These are phyloP conservation scores for Scheffersomyces cryptocercus DNA, from an alignment of 1,139 yeast genomes.

Conservation along the genomic window DNA sequence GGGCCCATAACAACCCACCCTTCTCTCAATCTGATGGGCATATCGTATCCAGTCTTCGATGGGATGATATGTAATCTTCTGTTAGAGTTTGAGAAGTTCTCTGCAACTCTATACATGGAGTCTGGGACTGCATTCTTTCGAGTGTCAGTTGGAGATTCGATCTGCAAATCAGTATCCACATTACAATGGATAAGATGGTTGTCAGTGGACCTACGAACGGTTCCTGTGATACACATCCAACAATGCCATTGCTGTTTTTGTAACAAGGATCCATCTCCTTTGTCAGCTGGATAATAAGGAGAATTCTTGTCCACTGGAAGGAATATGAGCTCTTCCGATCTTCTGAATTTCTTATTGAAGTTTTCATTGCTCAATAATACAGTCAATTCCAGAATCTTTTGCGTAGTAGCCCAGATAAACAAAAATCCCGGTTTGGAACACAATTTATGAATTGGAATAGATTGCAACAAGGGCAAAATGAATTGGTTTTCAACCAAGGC, in stretches of 20 bases:
- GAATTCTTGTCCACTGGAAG: slow-evolving; percentile 62
- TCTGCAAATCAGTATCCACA: slow-evolving; percentile 82
- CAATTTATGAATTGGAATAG: slow-evolving; percentile 69
- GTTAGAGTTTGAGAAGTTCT: slow-evolving; percentile 81
- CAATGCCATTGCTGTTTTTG: slow-evolving; percentile 82
- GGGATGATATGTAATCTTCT: slow-evolving; percentile 86
- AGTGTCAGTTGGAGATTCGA: slow-evolving; percentile 38
- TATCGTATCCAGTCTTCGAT: slow-evolving; percentile 56
- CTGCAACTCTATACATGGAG: slow-evolving; percentile 79
- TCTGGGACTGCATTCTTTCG: slow-evolving; percentile 58
- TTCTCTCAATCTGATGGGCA: slow-evolving; percentile 69
- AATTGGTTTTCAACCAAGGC: slow-evolving; percentile 76
- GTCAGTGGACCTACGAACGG: slow-evolving; percentile 84
- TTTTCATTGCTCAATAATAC: slow-evolving; percentile 54
- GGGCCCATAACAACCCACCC: slow-evolving; percentile 95
- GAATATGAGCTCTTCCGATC: slow-evolving; percentile 84
- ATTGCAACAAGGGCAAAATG: slow-evolving; percentile 56
- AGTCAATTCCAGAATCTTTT: slow-evolving; percentile 64
- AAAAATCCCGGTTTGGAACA: slow-evolving; percentile 85
- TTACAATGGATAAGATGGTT: slow-evolving; percentile 87
- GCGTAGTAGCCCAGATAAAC: slow-evolving; percentile 83
- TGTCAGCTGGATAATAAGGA: slow-evolving; percentile 56
- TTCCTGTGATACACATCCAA: slow-evolving; percentile 96
- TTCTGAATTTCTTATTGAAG: slow-evolving; percentile 67
- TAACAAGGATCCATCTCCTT: slow-evolving; percentile 26